Base-by-base conservation (phyloP, 345 rosid genomes). In the Citrus cavaleriei region DNA sequence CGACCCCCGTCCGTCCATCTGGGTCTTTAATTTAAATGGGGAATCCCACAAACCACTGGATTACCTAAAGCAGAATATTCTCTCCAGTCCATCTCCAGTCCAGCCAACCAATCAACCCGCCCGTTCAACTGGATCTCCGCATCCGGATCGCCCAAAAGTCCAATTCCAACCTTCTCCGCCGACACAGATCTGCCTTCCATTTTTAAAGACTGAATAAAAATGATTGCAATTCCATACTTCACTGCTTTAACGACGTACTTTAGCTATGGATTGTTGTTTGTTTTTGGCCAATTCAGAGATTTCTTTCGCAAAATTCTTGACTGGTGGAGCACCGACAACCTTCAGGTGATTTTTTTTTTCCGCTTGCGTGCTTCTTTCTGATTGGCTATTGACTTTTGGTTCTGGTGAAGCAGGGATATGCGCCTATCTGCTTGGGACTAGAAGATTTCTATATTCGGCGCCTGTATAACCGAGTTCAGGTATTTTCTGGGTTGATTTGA, bases 401-500 rank as follows among this genome's bases (percentile, higher is more conserved):
- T 80, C 10, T 63, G 67, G 18, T 55, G 62, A 55, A 32, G 35
- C 70, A 95, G 92, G 99, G 98, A 16, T 94, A 96, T 70, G 95
- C 98, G 2, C 97, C 98, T 71, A 94, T 96, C 89, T 94, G 97
- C 73, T 79, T 93, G 72, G 97, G 97, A 4, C 93, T 84, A 3
- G 99, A 96, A 81, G 98, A 94, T 85, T 96, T 96, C 88, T 93
- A 96, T 81, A 86, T 83, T 75, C 89, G 99, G 2, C 93, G 99
- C 38, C 84, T 93, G 70, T 96, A 89, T 84, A 92, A 81, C 72
- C 94, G 97, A 38, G 94, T 96, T 85, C 97, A 94, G 98, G 98
- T 91, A 70, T 73, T 38, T 62, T 16, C 9, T 70, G n/a, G 10
- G 0, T 3, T 72, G 51, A 75, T 46, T 46, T 65, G 62, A n/a